These are phyloP conservation scores for Leccinellum albellum DNA, from an alignment of 768 basidiomycete genomes.

Conservation along the genomic window DNA sequence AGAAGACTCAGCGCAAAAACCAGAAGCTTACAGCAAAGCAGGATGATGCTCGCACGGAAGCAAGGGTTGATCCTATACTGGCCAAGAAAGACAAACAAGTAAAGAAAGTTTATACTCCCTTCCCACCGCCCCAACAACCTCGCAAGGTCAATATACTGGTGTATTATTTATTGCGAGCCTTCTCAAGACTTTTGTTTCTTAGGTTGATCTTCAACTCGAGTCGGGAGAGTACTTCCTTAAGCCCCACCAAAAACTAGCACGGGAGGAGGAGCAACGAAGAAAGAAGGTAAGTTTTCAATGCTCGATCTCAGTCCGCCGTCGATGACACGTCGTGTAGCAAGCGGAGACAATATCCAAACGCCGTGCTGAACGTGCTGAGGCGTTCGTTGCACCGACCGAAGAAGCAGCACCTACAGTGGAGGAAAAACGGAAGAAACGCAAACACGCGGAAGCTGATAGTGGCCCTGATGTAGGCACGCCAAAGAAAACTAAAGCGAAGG, in stretches of 20 bases:
- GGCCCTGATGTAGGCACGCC: constrained; percentile 34
- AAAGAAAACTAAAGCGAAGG: constrained; percentile 32
- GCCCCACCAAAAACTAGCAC: constrained; percentile 75
- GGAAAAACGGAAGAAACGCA: constrained; percentile 64
- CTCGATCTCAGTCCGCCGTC: neutral
- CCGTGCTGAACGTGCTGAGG: constrained; percentile 79
- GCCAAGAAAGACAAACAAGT: constrained; percentile 47
- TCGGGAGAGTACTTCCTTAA: constrained; percentile 99
- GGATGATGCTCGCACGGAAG: constrained; percentile 61
- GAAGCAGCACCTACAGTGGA: constrained; percentile 66
- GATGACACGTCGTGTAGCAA: constrained; percentile 53
- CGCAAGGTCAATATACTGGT: constrained; percentile 62
- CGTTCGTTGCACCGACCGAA: constrained; percentile 86
- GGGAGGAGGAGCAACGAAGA: constrained; percentile 65
- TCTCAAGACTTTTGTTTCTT: constrained; percentile 6
- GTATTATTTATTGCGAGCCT: neutral
- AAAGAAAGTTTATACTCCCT: constrained; percentile 97
- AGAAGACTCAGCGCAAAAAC: constrained; percentile 91
- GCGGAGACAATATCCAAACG: constrained; percentile 65
- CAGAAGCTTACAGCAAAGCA: constrained; percentile 58
- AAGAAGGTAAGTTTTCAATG: constrained; percentile 49
- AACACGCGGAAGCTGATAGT: constrained; percentile 40
- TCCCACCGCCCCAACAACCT: constrained; percentile 92
- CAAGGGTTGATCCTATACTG: constrained; percentile 49
- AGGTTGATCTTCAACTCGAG: constrained; percentile 93